These are phyloP conservation scores for Metarhizium humberi DNA, from an alignment of 2,329 filamentous ascomycete species.

Conservation along the genomic window DNA sequence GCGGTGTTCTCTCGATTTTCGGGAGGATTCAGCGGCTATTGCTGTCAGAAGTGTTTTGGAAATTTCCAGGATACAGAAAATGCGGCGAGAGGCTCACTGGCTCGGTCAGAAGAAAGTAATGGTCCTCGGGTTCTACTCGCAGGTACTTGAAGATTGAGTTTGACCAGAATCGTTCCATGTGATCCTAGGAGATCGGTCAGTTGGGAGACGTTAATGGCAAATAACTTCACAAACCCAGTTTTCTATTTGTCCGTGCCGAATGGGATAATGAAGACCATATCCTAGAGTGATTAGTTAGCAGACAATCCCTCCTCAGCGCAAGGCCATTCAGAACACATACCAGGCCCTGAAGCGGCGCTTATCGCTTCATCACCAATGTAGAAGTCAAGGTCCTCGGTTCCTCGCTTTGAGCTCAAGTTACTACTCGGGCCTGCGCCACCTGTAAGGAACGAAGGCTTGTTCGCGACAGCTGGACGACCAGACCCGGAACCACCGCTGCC, in stretches of 20 bases:
- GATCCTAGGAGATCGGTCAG: slow-evolving; percentile 55
- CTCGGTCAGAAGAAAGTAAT: slow-evolving; percentile 96
- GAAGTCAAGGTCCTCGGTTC: slow-evolving; percentile 95
- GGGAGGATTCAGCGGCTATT: slow-evolving; percentile 85
- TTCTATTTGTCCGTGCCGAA: slow-evolving; percentile 95
- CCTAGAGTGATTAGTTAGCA: slow-evolving; percentile 36
- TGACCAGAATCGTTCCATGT: slow-evolving; percentile 99
- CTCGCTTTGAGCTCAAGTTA: slow-evolving; percentile 82
- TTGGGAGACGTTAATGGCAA: neutral
- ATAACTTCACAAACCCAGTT: slow-evolving; percentile 65
- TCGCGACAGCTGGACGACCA: slow-evolving; percentile 80
- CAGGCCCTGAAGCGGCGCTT: slow-evolving; percentile 71
- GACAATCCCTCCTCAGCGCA: slow-evolving; percentile 7
- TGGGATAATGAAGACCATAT: slow-evolving; percentile 95
- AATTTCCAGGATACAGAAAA: neutral
- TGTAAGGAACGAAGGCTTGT: slow-evolving; percentile 91
- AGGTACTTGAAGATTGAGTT: slow-evolving; percentile 99
- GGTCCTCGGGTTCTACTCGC: slow-evolving; percentile 94
- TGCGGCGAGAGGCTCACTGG: slow-evolving; percentile 55
- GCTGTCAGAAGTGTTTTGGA: neutral
- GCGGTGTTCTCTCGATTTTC: slow-evolving; percentile 99
- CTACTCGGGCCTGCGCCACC: slow-evolving; percentile 69
- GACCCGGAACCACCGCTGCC: slow-evolving; percentile 70
- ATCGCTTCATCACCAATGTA: slow-evolving; percentile 98
- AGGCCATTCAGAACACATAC: slow-evolving; percentile 31